These are phyloP conservation scores for Daldinia sp. DNA, from an alignment of 2,329 filamentous ascomycete species.

Conservation along the genomic window DNA sequence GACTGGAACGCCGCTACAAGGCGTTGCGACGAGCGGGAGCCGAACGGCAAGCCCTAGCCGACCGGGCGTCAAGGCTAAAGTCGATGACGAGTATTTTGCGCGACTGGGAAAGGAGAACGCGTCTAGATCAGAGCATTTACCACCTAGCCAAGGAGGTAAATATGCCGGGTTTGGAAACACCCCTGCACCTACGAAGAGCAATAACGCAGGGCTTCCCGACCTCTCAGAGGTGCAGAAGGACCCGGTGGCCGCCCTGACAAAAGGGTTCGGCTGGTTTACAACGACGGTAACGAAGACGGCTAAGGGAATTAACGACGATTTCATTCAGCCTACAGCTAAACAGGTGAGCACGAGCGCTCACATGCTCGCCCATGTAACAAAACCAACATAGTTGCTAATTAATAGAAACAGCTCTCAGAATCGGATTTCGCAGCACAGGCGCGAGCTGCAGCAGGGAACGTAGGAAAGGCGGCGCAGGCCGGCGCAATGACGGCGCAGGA, in stretches of 20 bases:
- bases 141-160: conserved; percentile 92
- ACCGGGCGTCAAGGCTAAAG: conserved; percentile 65
- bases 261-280: conserved; percentile 95
- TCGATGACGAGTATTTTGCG: conserved; percentile 92
- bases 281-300: conserved; percentile 89
- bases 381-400: conserved; percentile 18
- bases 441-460: conserved; percentile 72
- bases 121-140: conserved; percentile 75
- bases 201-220: conserved; percentile 67
- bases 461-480: conserved; percentile 73
- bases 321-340: conserved; percentile 91
- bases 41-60: conserved; percentile 57
- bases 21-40: conserved; percentile 54
- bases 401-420: conserved; percentile 74
- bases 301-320: conserved; percentile 89
- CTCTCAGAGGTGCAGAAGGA: conserved; percentile 94
- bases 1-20: conserved; percentile 55
- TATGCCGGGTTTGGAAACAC: conserved; percentile 91
- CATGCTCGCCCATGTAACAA: conserved; percentile 1
- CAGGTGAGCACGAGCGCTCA: conserved; percentile 67
- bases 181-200: conserved; percentile 65
- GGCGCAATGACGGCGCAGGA: conserved; percentile 82
- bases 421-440: conserved; percentile 80
- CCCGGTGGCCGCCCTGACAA: conserved; percentile 86
- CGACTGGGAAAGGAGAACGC: conserved; percentile 87